These are phyloP conservation scores for Camellia japonica DNA, from an alignment of 148 eudicot species.

Conservation along the genomic window DNA sequence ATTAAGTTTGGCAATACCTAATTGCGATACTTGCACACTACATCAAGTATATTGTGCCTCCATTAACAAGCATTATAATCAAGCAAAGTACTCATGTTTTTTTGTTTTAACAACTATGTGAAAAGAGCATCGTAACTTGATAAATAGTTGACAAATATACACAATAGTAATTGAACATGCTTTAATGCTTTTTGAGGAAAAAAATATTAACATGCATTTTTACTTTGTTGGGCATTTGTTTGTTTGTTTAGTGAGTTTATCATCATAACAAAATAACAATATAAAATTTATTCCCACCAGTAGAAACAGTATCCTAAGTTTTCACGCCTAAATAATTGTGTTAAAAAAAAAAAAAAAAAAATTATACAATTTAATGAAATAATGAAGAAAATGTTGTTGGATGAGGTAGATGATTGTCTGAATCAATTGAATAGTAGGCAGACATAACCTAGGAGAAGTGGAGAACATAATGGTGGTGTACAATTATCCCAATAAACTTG, in stretches of 20 bases:
- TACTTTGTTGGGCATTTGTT: background rate
- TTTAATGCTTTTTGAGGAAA: background rate
- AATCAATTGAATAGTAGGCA: background rate
- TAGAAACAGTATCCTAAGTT: background rate
- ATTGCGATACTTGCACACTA: background rate
- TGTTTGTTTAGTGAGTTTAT: background rate
- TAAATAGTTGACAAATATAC: background rate
- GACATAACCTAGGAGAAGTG: background rate
- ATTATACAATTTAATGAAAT: background rate
- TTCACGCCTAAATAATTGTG: background rate
- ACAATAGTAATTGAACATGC: background rate
- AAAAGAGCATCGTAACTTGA: background rate
- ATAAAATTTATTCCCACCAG: background rate
- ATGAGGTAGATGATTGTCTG: background rate
- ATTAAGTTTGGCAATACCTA: background rate
- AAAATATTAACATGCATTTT: background rate
- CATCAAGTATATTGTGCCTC: background rate
- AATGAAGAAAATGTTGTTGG: background rate
- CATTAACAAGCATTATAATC: conserved; percentile 9
- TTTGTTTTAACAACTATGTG: background rate
- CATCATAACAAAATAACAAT: background rate
- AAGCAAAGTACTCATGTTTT: background rate
- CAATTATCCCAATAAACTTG: background rate
- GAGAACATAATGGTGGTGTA: background rate
- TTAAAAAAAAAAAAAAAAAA: background rate